phyloP scores from a whole-genome alignment of 2,329 filamentous ascomycete species.

The Aureobasidium sp. region DNA sequence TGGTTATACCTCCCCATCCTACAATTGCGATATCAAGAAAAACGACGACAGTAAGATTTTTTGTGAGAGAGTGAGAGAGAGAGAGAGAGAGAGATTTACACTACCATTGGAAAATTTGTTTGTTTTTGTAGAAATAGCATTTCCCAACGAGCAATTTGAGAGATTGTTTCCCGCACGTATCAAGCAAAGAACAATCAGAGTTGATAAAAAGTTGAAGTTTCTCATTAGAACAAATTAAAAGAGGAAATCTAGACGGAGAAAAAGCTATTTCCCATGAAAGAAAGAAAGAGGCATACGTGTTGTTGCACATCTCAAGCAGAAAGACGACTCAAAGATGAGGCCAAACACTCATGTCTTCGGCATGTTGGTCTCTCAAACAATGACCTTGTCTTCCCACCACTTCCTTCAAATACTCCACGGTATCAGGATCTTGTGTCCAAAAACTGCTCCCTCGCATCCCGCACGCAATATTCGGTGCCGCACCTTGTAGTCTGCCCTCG shows the following conservation, averaged over 20 bases:
- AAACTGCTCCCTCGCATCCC: conserved; percentile 32
- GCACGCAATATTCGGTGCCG: conserved; percentile 28
- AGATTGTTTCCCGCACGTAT: too few relatives aligned
- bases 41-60: too few relatives aligned
- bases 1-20: too few relatives aligned
- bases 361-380: conserved; percentile 26
- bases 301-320: neutral
- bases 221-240: too few relatives aligned
- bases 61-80: too few relatives aligned
- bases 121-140: too few relatives aligned
- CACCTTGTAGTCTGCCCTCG: neutral
- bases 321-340: neutral
- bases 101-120: too few relatives aligned
- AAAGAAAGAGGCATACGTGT: neutral
- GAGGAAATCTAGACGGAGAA: neutral
- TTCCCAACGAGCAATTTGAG: too few relatives aligned
- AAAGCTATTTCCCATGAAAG: neutral
- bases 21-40: too few relatives aligned
- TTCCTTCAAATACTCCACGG: conserved; percentile 29
- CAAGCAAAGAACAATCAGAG: too few relatives aligned
- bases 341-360: conserved; percentile 14
- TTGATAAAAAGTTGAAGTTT: too few relatives aligned
- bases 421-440: conserved; percentile 26
- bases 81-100: too few relatives aligned
- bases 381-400: conserved; percentile 31